Evolutionary conservation across 2,329 filamentous ascomycete species (phyloP).

Genomic region (Botryotinia narcissicola): DNA sequence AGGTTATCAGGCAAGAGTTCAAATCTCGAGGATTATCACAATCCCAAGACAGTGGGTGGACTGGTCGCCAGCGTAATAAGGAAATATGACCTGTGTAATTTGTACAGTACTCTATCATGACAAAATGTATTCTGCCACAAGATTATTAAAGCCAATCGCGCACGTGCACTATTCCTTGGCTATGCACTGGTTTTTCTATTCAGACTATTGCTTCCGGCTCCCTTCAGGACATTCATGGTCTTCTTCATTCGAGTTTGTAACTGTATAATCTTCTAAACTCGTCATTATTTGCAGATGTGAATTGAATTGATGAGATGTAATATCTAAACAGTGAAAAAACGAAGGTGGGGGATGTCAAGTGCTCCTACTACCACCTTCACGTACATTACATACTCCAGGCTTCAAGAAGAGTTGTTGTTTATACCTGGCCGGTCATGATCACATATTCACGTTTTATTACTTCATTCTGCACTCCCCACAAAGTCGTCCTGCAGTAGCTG

Average conservation of each 20-base stretch:
- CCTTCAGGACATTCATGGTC: not conserved
- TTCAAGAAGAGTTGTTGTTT: not conserved
- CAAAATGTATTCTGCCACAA: not conserved
- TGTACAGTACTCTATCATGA: constrained; percentile 7
- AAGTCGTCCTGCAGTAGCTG: not conserved
- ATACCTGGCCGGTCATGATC: not conserved
- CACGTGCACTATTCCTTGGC: not conserved
- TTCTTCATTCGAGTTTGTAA: not conserved
- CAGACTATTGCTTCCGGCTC: not conserved
- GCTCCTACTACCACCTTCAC: not conserved
- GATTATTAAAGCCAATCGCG: not conserved
- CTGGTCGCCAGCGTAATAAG: not conserved
- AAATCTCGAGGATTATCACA: constrained; percentile 58
- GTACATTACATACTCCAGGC: not conserved
- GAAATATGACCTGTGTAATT: not conserved
- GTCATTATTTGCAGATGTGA: not conserved
- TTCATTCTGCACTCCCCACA: not conserved
- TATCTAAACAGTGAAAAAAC: not conserved
- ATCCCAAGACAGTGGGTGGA: not conserved
- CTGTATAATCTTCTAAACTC: not conserved
- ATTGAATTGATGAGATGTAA: not conserved
- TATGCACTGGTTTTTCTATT: not conserved
- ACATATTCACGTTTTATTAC: not conserved
- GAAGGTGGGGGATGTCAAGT: not conserved
- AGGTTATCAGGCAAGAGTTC: constrained; percentile 73